phyloP scores from a whole-genome alignment of 2,329 filamentous ascomycete genomes.

The Zasmidium citrigriseum region DNA sequence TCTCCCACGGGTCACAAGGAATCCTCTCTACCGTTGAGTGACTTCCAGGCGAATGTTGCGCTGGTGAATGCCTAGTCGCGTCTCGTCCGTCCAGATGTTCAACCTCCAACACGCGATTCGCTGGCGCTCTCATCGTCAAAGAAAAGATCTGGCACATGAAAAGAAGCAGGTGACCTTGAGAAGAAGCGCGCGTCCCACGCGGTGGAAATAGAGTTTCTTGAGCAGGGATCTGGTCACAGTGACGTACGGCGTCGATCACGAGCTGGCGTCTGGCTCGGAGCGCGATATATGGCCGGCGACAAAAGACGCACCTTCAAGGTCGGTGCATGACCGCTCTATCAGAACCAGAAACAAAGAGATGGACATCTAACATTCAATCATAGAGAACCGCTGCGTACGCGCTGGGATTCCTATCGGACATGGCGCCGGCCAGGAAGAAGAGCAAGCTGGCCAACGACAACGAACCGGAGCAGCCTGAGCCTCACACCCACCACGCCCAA shows the following conservation, averaged over 20 bases:
- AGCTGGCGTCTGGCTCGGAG: background rate
- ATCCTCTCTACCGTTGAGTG: no score
- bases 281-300: slow-evolving; percentile 8
- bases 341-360: background rate
- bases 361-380: background rate
- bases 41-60: no score
- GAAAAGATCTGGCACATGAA: no score
- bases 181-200: no score
- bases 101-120: no score
- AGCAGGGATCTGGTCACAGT: no score
- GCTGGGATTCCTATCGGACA: slow-evolving; percentile 4
- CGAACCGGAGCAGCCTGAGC: slow-evolving; percentile 12
- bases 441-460: slow-evolving; percentile 23
- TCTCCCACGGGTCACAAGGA: no score
- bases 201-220: no score
- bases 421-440: slow-evolving; percentile 29
- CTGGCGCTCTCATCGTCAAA: no score
- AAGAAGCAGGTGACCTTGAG: no score
- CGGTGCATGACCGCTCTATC: background rate
- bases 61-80: no score
- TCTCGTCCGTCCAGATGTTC: no score
- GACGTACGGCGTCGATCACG: background rate
- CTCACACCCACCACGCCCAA: slow-evolving; percentile 2
- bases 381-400: background rate
- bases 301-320: slow-evolving; percentile 8